These are phyloP conservation scores for Torrubiella hemipterigena DNA, from an alignment of 2,329 filamentous ascomycete genomes.

Conservation along the genomic window DNA sequence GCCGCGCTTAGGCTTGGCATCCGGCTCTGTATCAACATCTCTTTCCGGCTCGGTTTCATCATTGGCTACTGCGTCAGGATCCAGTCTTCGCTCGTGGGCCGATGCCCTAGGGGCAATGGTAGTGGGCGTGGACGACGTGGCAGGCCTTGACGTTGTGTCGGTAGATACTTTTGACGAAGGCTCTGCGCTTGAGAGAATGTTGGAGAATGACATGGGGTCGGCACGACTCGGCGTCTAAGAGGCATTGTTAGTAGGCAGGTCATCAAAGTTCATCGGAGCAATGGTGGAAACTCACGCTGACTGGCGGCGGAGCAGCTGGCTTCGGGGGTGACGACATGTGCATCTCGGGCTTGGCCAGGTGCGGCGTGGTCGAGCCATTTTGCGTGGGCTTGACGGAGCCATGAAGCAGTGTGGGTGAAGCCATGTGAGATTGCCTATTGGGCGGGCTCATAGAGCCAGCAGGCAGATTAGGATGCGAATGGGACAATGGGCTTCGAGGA, in stretches of 20 bases:
- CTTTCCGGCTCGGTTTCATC: constrained; percentile 1
- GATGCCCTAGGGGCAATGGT: too few species aligned
- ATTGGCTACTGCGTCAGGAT: constrained; percentile 9
- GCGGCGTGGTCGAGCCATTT: constrained; percentile 26
- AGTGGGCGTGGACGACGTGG: too few species aligned
- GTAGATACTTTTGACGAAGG: constrained; percentile 49
- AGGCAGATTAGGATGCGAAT: constrained; percentile 33
- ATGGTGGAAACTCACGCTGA: constrained; percentile 19
- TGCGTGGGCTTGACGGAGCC: constrained; percentile 23
- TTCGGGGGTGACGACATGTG: constrained; percentile 27
- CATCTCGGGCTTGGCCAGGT: constrained; percentile 26
- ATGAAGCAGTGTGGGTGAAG: constrained; percentile 37
- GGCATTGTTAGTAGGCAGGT: constrained; percentile 1
- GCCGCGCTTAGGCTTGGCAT: not conserved
- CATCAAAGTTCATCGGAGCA: constrained; percentile 1
- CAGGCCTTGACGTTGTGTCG: too few species aligned
- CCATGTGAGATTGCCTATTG: constrained; percentile 25
- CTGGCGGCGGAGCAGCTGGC: constrained; percentile 19
- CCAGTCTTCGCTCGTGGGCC: constrained; percentile 23
- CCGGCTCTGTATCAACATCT: not conserved
- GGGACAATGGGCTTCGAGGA: constrained; percentile 37
- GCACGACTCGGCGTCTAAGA: constrained; percentile 63
- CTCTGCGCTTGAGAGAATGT: constrained; percentile 75
- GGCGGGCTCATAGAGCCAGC: constrained; percentile 31
- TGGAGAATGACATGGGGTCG: constrained; percentile 92